Conservation (phyloP, 1,139 yeast genomes). For the Debaryomyces robertsiae region DNA sequence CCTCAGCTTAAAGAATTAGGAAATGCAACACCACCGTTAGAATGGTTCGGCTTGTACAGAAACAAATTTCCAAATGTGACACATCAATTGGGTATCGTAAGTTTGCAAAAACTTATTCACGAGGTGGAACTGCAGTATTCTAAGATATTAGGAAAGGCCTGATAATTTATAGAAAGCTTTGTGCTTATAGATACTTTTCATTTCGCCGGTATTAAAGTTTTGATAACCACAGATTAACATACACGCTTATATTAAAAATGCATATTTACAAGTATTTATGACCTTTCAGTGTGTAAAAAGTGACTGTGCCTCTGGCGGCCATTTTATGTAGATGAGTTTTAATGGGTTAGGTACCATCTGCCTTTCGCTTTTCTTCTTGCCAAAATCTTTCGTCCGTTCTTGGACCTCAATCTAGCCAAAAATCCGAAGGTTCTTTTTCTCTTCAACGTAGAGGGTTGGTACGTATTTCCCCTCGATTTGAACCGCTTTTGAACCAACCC, state of each 20-base stretch:
- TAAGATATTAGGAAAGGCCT: slow-evolving; percentile 46
- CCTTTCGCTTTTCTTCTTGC: slow-evolving; percentile 84
- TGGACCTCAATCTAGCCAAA: slow-evolving; percentile 80
- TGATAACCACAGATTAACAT: not conserved
- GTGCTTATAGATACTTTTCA: too few relatives aligned
- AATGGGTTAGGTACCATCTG: slow-evolving; percentile 90
- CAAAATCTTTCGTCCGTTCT: slow-evolving; percentile 77
- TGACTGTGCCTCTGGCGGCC: too few relatives aligned
- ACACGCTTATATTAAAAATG: slow-evolving; percentile 5
- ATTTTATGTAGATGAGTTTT: slow-evolving; percentile 12
- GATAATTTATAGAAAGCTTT: slow-evolving; percentile 7
- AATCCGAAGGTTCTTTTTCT: slow-evolving; percentile 92
- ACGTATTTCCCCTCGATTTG: slow-evolving; percentile 90
- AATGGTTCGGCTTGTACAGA: slow-evolving; percentile 95
- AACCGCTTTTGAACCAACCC: slow-evolving; percentile 64
- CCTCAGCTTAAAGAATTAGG: slow-evolving; percentile 91
- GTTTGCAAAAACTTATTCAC: slow-evolving; percentile 70
- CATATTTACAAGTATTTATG: slow-evolving; percentile 7
- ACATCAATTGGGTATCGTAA: slow-evolving; percentile 75
- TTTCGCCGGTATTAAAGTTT: too few relatives aligned
- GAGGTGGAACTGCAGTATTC: slow-evolving; percentile 59
- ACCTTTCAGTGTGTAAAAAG: too few relatives aligned
- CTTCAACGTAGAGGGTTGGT: slow-evolving; percentile 88
- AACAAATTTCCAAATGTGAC: slow-evolving; percentile 82
- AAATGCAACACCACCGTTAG: slow-evolving; percentile 95